phyloP scores from a whole-genome alignment of 768 basidiomycete genomes.

The Leccinum subgranulosum region DNA sequence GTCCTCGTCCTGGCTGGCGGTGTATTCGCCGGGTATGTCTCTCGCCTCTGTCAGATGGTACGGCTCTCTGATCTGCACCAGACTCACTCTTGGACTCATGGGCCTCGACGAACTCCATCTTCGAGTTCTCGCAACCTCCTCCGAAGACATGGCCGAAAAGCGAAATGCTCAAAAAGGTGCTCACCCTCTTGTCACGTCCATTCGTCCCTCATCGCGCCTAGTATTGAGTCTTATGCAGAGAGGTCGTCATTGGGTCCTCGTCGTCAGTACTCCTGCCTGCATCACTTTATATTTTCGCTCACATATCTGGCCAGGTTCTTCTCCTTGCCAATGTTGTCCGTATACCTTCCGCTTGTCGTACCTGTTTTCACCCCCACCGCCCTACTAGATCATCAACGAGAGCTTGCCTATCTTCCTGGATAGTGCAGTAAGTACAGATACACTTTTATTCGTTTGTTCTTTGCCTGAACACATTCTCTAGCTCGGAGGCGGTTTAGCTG shows the following conservation, averaged over 20 bases:
- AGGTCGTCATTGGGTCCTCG: slow-evolving; percentile 92
- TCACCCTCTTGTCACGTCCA: not conserved
- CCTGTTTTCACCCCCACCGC: not conserved
- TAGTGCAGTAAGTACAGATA: slow-evolving; percentile 46
- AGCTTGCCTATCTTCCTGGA: slow-evolving; percentile 82
- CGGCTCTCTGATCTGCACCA: slow-evolving; percentile 26
- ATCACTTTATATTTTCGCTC: not conserved
- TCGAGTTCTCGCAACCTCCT: slow-evolving; percentile 78
- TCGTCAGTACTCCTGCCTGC: slow-evolving; percentile 44
- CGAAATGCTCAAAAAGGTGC: slow-evolving; percentile 68
- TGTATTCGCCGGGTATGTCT: slow-evolving; percentile 79
- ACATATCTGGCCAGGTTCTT: slow-evolving; percentile 54
- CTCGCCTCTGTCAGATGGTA: not conserved
- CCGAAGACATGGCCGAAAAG: slow-evolving; percentile 68
- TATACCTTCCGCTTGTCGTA: not conserved
- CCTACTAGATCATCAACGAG: slow-evolving; percentile 77
- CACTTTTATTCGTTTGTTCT: slow-evolving; percentile 55
- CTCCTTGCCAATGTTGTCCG: slow-evolving; percentile 85
- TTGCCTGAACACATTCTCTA: slow-evolving; percentile 37
- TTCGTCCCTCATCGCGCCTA: slow-evolving; percentile 20
- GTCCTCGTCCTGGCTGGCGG: slow-evolving; percentile 81
- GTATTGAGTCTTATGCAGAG: slow-evolving; percentile 54
- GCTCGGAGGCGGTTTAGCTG: slow-evolving; percentile 70
- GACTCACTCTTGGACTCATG: slow-evolving; percentile 90
- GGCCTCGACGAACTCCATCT: slow-evolving; percentile 90